Percentiles rank a stretch among this genome's conserved stretches.
Conservation (phyloP, 2,329 filamentous ascomycete species). For the Truncatella angustata region DNA sequence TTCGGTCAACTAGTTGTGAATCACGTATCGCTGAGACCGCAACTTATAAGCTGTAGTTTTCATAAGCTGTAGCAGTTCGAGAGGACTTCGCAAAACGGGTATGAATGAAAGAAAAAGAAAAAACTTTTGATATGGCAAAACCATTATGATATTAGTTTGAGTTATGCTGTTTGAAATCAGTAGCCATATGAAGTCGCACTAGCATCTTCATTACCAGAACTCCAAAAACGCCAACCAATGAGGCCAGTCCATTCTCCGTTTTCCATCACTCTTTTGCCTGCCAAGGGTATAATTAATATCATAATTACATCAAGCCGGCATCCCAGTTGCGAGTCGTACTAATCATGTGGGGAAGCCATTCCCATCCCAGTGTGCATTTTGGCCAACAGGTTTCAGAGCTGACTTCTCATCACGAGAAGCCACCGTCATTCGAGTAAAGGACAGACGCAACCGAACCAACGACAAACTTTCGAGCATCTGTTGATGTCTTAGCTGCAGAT, state of each 20-base stretch:
- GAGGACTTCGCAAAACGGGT: too few relatives aligned
- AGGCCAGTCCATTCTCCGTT: not conserved
- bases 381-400: not conserved
- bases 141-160: not conserved
- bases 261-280: conserved; percentile 4
- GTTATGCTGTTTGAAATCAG: not conserved
- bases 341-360: not conserved
- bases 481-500: too few relatives aligned
- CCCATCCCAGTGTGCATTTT: not conserved
- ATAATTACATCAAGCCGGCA: conserved; percentile 7
- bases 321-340: conserved; percentile 1
- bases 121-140: too few relatives aligned
- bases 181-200: not conserved
- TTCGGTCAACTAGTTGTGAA: too few relatives aligned
- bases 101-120: too few relatives aligned
- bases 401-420: not conserved
- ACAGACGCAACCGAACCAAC: conserved; percentile 4
- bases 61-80: too few relatives aligned
- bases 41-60: too few relatives aligned
- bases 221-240: conserved; percentile 3
- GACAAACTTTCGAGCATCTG: too few relatives aligned
- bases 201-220: not conserved
- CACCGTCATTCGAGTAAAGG: not conserved
- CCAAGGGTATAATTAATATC: conserved; percentile 9
- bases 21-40: too few relatives aligned